A percentile compares a stretch with the other conserved stretches of the same genome.
Evolutionary conservation across 371 early-diverging fungal species (phyloP).

Genomic region (Mycotypha africana): DNA sequence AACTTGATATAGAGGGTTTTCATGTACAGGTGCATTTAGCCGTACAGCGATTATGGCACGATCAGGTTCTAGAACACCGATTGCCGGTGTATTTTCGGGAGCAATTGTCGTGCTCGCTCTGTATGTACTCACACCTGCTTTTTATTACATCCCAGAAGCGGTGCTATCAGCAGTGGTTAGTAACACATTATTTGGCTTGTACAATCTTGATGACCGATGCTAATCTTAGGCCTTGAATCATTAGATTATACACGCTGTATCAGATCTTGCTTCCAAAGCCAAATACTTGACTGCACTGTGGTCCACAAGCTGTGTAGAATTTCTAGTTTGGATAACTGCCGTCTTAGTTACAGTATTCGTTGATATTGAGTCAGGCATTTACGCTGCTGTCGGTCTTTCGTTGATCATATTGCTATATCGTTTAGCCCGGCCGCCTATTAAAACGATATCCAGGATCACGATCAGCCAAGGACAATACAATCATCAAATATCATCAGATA

Average conservation of each 20-base stretch:
- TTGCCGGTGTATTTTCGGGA: conserved; percentile 74
- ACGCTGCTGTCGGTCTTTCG: conserved; percentile 50
- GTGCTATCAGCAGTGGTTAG: conserved; percentile 77
- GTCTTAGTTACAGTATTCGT: conserved; percentile 59
- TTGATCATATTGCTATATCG: conserved; percentile 51
- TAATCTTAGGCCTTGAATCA: too few relatives aligned
- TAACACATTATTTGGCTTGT: too few relatives aligned
- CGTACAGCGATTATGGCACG: conserved; percentile 80
- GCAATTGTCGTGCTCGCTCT: conserved; percentile 71
- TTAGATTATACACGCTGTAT: conserved; percentile 66
- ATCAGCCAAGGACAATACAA: too few relatives aligned
- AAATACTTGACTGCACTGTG: conserved; percentile 23
- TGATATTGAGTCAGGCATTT: conserved; percentile 62
- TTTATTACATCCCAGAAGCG: conserved; percentile 84
- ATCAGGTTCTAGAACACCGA: conserved; percentile 77
- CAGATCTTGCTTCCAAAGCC: conserved; percentile 44
- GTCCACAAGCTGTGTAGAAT: conserved; percentile 41
- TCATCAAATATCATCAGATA: neutral
- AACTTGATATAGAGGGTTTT: conserved; percentile 53
- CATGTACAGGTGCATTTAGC: conserved; percentile 86
- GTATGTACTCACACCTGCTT: conserved; percentile 75
- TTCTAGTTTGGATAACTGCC: conserved; percentile 40
- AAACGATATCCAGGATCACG: conserved; percentile 7
- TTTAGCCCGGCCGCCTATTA: conserved; percentile 53
- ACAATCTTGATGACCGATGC: too few relatives aligned